Evolutionary conservation across 306 rosid genomes (phyloP).

Genomic region (Rosa multiflora): DNA sequence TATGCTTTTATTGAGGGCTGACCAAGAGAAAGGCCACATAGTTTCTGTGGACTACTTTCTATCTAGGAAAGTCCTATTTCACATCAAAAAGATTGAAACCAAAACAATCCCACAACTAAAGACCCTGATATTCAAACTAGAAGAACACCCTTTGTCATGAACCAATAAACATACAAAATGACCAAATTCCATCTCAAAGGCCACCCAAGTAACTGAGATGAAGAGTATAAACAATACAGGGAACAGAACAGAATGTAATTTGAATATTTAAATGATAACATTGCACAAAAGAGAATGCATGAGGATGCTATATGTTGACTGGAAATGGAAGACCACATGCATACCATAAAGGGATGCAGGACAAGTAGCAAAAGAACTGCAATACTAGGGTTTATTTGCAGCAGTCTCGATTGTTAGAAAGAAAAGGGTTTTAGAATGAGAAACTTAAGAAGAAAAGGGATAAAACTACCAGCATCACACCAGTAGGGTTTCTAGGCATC

Average conservation of each 20-base stretch:
- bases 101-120: neutral
- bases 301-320: neutral
- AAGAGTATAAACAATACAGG: neutral
- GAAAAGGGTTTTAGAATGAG: too few relatives aligned
- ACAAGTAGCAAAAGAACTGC: too few relatives aligned
- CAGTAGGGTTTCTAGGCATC: too few relatives aligned
- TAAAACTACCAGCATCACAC: too few relatives aligned
- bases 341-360: neutral
- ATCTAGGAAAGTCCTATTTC: neutral
- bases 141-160: neutral
- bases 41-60: neutral
- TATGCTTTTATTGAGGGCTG: neutral
- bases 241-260: neutral
- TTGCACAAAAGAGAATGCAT: neutral
- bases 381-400: too few relatives aligned
- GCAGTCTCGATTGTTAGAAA: too few relatives aligned
- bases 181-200: neutral
- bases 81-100: neutral
- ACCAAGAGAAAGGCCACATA: neutral
- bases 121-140: neutral
- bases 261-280: neutral
- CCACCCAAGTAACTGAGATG: neutral
- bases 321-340: neutral
- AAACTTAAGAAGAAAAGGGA: too few relatives aligned
- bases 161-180: neutral